Conservation (phyloP, 352 stramenopile genomes). For the Bremia lactucae region DNA sequence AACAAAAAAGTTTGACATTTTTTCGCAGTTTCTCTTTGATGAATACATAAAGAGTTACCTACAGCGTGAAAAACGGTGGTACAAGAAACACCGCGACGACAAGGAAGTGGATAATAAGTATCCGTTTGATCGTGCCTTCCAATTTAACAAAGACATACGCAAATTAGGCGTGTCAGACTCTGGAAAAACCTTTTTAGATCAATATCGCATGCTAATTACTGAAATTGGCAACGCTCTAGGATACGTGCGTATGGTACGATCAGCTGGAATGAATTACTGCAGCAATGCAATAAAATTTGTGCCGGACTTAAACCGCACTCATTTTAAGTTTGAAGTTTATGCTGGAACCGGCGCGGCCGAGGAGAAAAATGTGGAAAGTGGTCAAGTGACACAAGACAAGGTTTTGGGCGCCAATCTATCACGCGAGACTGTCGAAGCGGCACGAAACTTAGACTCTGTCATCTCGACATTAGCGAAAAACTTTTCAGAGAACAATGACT, state of each 20-base stretch:
- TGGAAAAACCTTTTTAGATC: slow-evolving; percentile 83
- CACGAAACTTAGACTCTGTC: slow-evolving; percentile 79
- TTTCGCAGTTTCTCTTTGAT: slow-evolving; percentile 89
- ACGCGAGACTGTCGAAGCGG: slow-evolving; percentile 69
- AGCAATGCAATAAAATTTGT: slow-evolving; percentile 90
- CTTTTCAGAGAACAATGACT: slow-evolving; percentile 89
- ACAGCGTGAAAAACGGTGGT: slow-evolving; percentile 89
- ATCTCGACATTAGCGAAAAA: slow-evolving; percentile 84
- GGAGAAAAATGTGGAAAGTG: slow-evolving; percentile 50
- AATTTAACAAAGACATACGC: slow-evolving; percentile 88
- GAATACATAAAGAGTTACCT: slow-evolving; percentile 92
- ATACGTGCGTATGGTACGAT: slow-evolving; percentile 90
- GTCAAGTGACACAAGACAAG: slow-evolving; percentile 29
- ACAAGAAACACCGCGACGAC: slow-evolving; percentile 86
- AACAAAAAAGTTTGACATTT: slow-evolving; percentile 85
- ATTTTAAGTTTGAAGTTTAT: slow-evolving; percentile 74
- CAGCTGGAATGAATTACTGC: slow-evolving; percentile 87
- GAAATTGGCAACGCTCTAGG: slow-evolving; percentile 90
- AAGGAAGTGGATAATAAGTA: slow-evolving; percentile 89
- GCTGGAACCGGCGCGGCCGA: slow-evolving; percentile 48
- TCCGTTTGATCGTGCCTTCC: slow-evolving; percentile 84
- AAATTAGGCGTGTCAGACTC: slow-evolving; percentile 80
- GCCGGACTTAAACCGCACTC: slow-evolving; percentile 80
- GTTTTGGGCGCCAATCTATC: slow-evolving; percentile 60
- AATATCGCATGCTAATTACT: slow-evolving; percentile 87